Evolutionary conservation across 1,284 basidiomycete species (phyloP).

Genomic region (Somion occarium): DNA sequence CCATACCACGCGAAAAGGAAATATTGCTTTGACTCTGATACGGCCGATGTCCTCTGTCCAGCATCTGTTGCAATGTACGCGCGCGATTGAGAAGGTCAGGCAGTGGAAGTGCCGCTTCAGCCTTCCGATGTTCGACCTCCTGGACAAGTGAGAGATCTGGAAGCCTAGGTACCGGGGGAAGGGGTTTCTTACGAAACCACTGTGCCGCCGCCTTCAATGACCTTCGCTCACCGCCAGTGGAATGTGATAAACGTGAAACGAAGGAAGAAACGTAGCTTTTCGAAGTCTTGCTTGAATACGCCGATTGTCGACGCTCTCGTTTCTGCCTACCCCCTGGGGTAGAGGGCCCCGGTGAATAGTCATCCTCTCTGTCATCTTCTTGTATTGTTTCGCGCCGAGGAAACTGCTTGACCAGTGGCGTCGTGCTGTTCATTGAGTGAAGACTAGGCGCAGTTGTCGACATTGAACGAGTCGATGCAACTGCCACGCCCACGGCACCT

Average conservation of each 20-base stretch:
- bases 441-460: constrained; percentile 10
- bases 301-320: constrained; percentile 30
- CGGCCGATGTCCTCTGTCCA: constrained; percentile 50
- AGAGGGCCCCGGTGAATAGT: constrained; percentile 8
- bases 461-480: constrained; percentile 7
- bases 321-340: constrained; percentile 5
- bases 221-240: constrained; percentile 18
- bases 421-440: constrained; percentile 13
- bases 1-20: constrained; percentile 11
- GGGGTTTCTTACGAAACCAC: constrained; percentile 46
- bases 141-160: constrained; percentile 37
- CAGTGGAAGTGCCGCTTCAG: constrained; percentile 43
- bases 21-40: constrained; percentile 31
- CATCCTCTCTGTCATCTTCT: constrained; percentile 11
- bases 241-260: constrained; percentile 41
- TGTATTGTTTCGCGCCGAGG: constrained; percentile 11
- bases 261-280: constrained; percentile 45
- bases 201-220: constrained; percentile 34
- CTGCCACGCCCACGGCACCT: background rate
- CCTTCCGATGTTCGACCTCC: constrained; percentile 36
- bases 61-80: constrained; percentile 38
- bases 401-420: constrained; percentile 12
- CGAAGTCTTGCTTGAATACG: constrained; percentile 35
- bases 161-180: constrained; percentile 51
- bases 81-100: constrained; percentile 51